Base-by-base conservation (phyloP, 495 filamentous ascomycete species). In the Parmelia sp. region DNA sequence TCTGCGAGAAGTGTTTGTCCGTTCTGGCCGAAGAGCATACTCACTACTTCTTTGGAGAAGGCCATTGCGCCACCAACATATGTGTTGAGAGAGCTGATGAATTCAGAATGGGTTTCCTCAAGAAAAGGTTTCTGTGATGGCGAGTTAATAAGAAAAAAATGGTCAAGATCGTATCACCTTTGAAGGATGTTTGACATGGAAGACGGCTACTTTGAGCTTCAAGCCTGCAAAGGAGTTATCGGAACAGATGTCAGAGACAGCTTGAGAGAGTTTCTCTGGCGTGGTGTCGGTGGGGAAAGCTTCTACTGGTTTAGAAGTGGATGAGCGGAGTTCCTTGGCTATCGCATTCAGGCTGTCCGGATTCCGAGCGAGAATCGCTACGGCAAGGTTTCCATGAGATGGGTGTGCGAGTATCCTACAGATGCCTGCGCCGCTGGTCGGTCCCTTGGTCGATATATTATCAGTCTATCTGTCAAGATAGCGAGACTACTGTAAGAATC, bases 1-100 rank as follows among this genome's bases (percentile, higher is more conserved):
- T 74, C 74, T 25, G 72, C 67, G 1, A 79, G 71, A 12, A 71
- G 67, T 29, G 62, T 69, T 25, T 74, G 70, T 14, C 76, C 78
- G 65, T 80, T 72, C 45, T 80, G 71, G n/a, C 72, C 72, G 65
- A 79, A 79, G 51, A 79, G 72, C 17, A 72, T 67, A 61, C 74
- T 76, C 57, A 79, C 27, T 5, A 73, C 71, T 56, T 78, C 74
- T 61, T 81, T 78, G 2, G 73, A 65, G 64, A 82, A 82, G 4
- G 76, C 68, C 64, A 81, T 77, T 4, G 79, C 79, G 25, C 77
- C 79, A n/a, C 77, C 78, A 15, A 74, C 74, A 62, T 80, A 82
- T 0, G 71, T 72, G 21, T 75, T 71, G 25, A 82, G 66, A 33
- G 67, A 73, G 9, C 75, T 67, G 5, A 69, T 76, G 70, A 80